Conservation (phyloP, 2,329 filamentous ascomycete genomes). For the Chaetomiaceae sp. region DNA sequence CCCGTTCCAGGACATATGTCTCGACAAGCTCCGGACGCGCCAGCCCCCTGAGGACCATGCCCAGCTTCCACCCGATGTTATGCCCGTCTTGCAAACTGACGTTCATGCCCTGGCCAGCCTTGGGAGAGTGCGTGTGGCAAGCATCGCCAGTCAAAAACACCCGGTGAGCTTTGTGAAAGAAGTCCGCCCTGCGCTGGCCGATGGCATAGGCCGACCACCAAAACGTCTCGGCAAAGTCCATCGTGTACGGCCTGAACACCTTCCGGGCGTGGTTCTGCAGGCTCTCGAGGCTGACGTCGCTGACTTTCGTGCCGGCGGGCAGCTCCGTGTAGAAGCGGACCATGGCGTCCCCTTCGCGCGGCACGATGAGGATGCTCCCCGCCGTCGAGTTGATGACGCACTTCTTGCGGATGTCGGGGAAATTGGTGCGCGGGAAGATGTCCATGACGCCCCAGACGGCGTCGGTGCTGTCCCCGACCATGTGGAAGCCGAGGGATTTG, state of each 20-base stretch:
- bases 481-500: conserved; percentile 48
- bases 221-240: conserved; percentile 49
- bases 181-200: conserved; percentile 55
- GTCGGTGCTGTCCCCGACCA: conserved; percentile 56
- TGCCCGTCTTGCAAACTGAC: conserved; percentile 59
- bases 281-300: conserved; percentile 48
- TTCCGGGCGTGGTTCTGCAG: conserved; percentile 48
- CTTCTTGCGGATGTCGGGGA: conserved; percentile 59
- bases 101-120: conserved; percentile 62
- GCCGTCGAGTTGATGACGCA: conserved; percentile 48
- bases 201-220: conserved; percentile 65
- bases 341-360: conserved; percentile 53
- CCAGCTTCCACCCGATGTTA: conserved; percentile 59
- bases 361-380: conserved; percentile 58
- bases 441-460: conserved; percentile 57
- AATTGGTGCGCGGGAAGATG: conserved; percentile 51
- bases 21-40: conserved; percentile 41
- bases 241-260: conserved; percentile 51
- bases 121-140: conserved; percentile 63
- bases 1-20: conserved; percentile 51
- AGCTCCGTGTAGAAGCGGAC: conserved; percentile 62
- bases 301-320: conserved; percentile 43
- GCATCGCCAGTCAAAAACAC: conserved; percentile 62
- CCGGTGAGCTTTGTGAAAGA: conserved; percentile 52
- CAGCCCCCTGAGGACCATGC: conserved; percentile 42